phyloP scores from a whole-genome alignment of 176 grass and related monocot genomes.

The Aegilops tauschii region DNA sequence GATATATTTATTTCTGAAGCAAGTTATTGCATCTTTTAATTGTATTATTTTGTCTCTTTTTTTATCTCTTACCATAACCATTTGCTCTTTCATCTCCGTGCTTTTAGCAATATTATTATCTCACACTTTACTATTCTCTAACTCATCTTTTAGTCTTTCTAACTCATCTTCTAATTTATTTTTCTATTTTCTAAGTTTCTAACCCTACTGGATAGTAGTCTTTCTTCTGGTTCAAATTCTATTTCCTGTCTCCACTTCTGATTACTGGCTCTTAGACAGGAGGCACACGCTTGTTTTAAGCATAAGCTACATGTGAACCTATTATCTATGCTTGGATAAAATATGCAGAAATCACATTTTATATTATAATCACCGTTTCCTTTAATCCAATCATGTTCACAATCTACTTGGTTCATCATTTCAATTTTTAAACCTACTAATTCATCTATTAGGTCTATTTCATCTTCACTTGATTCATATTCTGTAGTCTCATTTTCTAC shows the following conservation, averaged over 20 bases:
- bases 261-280: neutral
- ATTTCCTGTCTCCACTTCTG: neutral
- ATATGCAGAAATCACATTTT: neutral
- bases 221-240: neutral
- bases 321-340: neutral
- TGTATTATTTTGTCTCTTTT: neutral
- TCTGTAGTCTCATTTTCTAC: too few species aligned
- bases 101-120: neutral
- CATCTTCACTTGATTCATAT: too few species aligned
- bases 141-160: neutral
- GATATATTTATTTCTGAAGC: neutral
- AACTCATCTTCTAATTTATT: neutral
- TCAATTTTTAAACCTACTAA: too few species aligned
- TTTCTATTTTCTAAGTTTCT: neutral
- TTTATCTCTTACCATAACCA: neutral
- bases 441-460: too few species aligned
- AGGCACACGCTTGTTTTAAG: neutral
- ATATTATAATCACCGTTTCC: neutral
- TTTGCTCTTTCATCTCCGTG: neutral
- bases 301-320: neutral
- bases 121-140: too few species aligned
- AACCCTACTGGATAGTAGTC: neutral
- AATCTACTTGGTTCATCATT: neutral
- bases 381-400: neutral
- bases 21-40: neutral